Evolutionary conservation across 345 rosid genomes (phyloP), one percentile per base, ranked within the genome.

Genomic region (Heritiera littoralis): DNA sequence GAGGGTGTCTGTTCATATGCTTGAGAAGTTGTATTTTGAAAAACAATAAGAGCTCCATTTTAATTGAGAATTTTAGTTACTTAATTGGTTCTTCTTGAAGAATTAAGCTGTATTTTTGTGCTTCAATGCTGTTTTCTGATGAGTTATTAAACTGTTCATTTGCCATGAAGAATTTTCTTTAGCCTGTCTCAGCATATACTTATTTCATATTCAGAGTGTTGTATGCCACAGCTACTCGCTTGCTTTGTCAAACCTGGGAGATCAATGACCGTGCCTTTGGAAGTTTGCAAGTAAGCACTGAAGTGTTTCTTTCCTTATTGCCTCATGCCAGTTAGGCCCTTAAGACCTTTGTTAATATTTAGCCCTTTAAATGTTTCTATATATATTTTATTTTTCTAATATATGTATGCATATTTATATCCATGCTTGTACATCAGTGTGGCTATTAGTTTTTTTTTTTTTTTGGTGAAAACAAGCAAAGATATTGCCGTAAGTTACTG

Each of bases 241-340:
- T 95, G 87, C 98, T 95, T 84, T 95, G 95, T 81, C 93, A 89
- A 84, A 90, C 97, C 69, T 95, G 98, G 99, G 88, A 83, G 81
- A 86, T 85, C 84, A 93, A 92, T 87, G 99, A 93, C 81, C 96
- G 95, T 72, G 92, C 91, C 84, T 95, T 95, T 91, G 86, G 89
- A 45, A 93, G 90, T 83, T 84, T 95, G 83, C 92, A 92, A 80
- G 97, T 90, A 86, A 87, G 86, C 72, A 76, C 66, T 74, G 64
- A 68, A 6, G n/a, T 40, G 5, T 17, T 63, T 77, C 13, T 68
- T 82, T 17, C 52, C 14, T 46, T 32, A 10, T 67, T 69, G 51
- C 51, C 30, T 58, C 55, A 2, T 46, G 23, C 66, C 66, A 45
- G 52, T 7, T 46, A 14, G 6, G 38, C 38, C 63, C 72, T 66